Base-by-base conservation (phyloP, 306 rosid genomes). In the Vigna unguiculata region DNA sequence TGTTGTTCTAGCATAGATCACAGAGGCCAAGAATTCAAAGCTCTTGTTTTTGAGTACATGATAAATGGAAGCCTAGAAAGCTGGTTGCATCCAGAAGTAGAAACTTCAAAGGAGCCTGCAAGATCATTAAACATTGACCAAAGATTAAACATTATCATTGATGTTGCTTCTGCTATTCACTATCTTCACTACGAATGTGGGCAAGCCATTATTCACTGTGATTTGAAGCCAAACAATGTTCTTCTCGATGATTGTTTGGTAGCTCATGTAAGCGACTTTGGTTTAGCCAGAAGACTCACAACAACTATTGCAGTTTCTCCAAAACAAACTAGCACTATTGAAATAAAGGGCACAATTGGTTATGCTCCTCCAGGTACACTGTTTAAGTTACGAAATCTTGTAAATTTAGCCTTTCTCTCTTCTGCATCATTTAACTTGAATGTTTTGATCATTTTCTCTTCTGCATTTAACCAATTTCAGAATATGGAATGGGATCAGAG, bases 401-500 rank as follows among this genome's bases (percentile, higher is more conserved):
- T 14, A 28, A 14, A 28, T 14, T 25, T 58, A 25, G 34, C 14
- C 13, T 61, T 32, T 61, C 15, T 62, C 17, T 63, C 16, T 63
- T 30, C 2, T 19, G 36, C n/a, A 14, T 61, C n/a, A 14, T 61
- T 32, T 28, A 28, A 28, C 32, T 28, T 28, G 4, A 28, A 3
- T 28, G 30, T 28, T 28, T 28, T 28, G 32, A 28, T 28, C 32
- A 28, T 3, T 28, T 4, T 28, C 32, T 28, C 32, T 63, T 30
- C 1, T 19, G 36, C n/a, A 14, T 28, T 28, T 28, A 28, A 28
- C 32, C 5, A 28, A 32, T 32, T 65, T 51, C 52, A 76, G 86
- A 81, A 21, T 84, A 87, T 48, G 85, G 85, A 72, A 78, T 77
- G 75, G 79, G 86, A 20, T 55, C 79, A 4, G 25, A 75, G 22